Evolutionary conservation across 345 rosid genomes (phyloP).

Genomic region (Hibiscus trionum): DNA sequence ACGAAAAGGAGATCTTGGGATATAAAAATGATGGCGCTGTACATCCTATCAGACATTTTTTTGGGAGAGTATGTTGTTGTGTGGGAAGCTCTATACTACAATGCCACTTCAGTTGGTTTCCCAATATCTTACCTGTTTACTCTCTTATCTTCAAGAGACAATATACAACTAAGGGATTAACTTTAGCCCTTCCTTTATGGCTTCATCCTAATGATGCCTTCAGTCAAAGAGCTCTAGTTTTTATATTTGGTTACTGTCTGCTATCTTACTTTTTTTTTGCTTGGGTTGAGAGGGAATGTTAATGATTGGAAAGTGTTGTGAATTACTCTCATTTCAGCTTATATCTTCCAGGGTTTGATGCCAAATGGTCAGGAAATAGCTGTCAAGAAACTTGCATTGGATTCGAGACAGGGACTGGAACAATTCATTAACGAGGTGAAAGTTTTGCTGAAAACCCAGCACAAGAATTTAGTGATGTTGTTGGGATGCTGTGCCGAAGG

Average conservation of each 20-base stretch:
- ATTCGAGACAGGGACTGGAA: constrained; percentile 60
- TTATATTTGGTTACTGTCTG: not conserved
- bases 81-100: not conserved
- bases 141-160: not conserved
- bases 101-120: not conserved
- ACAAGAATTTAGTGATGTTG: constrained; percentile 64
- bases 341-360: constrained; percentile 44
- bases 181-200: not conserved
- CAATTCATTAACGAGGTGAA: constrained; percentile 73
- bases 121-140: not conserved
- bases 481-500: constrained; percentile 64
- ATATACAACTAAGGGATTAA: not conserved
- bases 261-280: not conserved
- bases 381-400: constrained; percentile 54
- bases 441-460: constrained; percentile 61
- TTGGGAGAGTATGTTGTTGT: not conserved
- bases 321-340: not conserved
- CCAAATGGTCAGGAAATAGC: constrained; percentile 53
- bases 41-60: too few relatives aligned
- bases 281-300: not conserved
- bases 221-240: not conserved
- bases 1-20: too few relatives aligned
- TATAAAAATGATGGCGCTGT: too few relatives aligned
- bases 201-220: not conserved
- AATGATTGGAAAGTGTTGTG: not conserved